phyloP scores from a whole-genome alignment of 768 basidiomycete species.

The Leccinum imitatum region DNA sequence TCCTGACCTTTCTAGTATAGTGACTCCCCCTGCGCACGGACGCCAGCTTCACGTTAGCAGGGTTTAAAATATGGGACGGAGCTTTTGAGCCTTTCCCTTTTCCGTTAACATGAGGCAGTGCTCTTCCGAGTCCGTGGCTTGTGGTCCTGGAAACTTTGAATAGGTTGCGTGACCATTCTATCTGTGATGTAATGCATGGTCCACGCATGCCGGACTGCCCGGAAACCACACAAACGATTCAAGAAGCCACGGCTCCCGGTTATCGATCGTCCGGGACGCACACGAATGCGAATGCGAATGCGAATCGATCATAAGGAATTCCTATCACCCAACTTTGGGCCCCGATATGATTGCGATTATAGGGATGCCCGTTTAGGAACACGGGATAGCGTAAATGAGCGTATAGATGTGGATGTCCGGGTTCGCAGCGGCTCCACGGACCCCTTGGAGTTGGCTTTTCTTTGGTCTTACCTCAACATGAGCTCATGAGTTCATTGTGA shows the following conservation, averaged over 20 bases:
- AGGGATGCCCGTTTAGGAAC: background rate
- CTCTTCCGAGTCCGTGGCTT: background rate
- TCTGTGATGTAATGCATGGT: background rate
- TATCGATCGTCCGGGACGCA: background rate
- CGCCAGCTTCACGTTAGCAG: constrained; percentile 21
- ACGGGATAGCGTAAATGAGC: constrained; percentile 3
- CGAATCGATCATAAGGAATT: constrained; percentile 2
- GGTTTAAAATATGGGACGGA: background rate
- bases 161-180: constrained; percentile 3
- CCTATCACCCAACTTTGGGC: background rate
- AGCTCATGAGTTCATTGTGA: background rate
- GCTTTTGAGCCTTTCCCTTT: background rate
- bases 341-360: background rate
- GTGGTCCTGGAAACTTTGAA: background rate
- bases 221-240: background rate
- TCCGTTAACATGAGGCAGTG: constrained; percentile 4
- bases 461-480: background rate
- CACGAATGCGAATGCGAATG: constrained; percentile 3
- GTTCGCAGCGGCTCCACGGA: constrained; percentile 21
- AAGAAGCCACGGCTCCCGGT: constrained; percentile 5
- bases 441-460: constrained; percentile 21
- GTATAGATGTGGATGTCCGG: background rate
- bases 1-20: constrained; percentile 2
- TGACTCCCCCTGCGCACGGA: background rate
- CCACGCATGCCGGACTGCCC: background rate